phyloP scores from a whole-genome alignment of 345 rosid species.

The Eucalyptus tenuipes region DNA sequence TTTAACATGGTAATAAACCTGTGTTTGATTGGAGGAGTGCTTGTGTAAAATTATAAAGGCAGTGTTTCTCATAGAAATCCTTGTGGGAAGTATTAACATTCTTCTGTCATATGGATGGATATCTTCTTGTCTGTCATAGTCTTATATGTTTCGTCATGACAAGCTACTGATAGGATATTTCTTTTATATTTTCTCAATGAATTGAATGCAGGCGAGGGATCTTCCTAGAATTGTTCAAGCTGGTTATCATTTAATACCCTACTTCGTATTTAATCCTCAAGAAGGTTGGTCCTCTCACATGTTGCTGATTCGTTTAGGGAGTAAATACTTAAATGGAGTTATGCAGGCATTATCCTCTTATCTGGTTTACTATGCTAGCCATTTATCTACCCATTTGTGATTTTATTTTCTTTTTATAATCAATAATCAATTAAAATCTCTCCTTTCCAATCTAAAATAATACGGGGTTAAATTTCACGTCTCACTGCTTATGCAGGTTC shows the following conservation, averaged over 20 bases:
- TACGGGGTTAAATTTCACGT: neutral
- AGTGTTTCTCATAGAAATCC: neutral
- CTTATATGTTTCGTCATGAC: neutral
- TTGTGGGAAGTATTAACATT: neutral
- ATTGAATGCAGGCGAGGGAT: slow-evolving; percentile 76
- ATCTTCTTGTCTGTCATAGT: neutral
- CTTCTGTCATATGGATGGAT: neutral
- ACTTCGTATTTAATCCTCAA: slow-evolving; percentile 77
- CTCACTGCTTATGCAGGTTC: slow-evolving; percentile 31
- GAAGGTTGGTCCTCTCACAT: slow-evolving; percentile 46
- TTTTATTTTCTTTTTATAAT: neutral
- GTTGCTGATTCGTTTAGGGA: neutral
- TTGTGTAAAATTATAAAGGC: neutral
- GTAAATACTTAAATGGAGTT: neutral
- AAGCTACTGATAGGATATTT: neutral
- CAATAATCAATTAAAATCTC: neutral
- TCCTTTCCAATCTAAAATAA: neutral
- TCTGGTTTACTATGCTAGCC: neutral
- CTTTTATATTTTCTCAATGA: neutral
- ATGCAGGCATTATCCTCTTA: neutral
- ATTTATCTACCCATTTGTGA: neutral
- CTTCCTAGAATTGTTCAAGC: slow-evolving; percentile 73
- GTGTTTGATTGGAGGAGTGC: neutral
- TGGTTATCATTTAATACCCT: slow-evolving; percentile 70
- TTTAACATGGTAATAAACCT: neutral